These are phyloP conservation scores for Salix brachista DNA, from an alignment of 345 rosid genomes.

Conservation along the genomic window DNA sequence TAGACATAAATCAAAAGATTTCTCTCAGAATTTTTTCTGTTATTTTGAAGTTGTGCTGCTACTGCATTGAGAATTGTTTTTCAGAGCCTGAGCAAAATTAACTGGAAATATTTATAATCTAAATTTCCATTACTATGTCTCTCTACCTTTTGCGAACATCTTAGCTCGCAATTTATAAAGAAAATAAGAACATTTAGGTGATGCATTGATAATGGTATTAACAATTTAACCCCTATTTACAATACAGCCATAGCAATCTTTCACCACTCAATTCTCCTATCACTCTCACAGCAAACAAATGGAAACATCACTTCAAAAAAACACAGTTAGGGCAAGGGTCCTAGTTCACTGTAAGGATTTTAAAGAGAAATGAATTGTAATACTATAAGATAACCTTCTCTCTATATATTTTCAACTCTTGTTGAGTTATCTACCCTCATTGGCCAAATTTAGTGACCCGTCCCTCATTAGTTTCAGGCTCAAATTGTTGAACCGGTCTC, in stretches of 20 bases:
- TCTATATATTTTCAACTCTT: neutral
- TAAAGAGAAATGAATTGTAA: neutral
- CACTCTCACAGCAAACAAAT: constrained; percentile 14
- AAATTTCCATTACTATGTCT: rapidly evolving
- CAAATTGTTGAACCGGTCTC: constrained; percentile 27
- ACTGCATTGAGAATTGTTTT: no score
- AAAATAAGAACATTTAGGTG: neutral
- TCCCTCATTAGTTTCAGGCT: constrained; percentile 30
- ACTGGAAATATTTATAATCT: no score
- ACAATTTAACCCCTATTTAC: neutral
- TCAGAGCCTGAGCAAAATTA: no score
- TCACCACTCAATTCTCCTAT: constrained; percentile 5
- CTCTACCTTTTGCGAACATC: no score
- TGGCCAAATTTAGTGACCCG: constrained; percentile 26
- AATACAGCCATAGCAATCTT: neutral
- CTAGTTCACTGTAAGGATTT: constrained; percentile 12
- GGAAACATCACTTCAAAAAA: constrained; percentile 10
- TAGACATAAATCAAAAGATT: no score
- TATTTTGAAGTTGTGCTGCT: no score
- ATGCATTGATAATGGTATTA: neutral
- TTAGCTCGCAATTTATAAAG: neutral
- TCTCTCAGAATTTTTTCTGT: no score
- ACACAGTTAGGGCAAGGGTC: constrained; percentile 8
- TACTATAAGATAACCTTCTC: neutral
- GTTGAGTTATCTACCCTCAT: constrained; percentile 27